phyloP scores from a whole-genome alignment of 2,329 filamentous ascomycete genomes.

The Ascochyta lentis region DNA sequence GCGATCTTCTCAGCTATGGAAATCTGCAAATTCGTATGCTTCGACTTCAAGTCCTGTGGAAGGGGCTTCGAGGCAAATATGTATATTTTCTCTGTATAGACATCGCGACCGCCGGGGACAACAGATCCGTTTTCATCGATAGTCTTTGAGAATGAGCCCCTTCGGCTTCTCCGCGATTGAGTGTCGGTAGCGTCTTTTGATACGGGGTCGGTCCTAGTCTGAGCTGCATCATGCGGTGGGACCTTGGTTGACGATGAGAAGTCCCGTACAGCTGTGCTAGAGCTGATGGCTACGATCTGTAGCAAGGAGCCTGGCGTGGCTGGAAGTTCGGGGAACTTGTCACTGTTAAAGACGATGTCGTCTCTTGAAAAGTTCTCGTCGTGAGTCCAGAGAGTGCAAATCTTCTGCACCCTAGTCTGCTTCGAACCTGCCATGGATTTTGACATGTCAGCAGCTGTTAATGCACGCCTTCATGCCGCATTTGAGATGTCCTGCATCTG shows the following conservation, averaged over 20 bases:
- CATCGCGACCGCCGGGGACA: slow-evolving; percentile 40
- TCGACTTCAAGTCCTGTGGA: slow-evolving; percentile 47
- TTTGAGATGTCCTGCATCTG: not conserved
- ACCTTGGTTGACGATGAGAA: slow-evolving; percentile 50
- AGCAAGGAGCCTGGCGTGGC: slow-evolving; percentile 73
- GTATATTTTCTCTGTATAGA: slow-evolving; percentile 47
- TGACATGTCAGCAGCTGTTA: slow-evolving; percentile 32
- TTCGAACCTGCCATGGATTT: slow-evolving; percentile 35
- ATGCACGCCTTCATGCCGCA: slow-evolving; percentile 17
- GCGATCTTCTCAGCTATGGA: slow-evolving; percentile 78
- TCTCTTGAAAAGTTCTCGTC: slow-evolving; percentile 80
- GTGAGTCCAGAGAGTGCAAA: slow-evolving; percentile 63
- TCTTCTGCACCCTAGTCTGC: slow-evolving; percentile 45
- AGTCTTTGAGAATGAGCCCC: slow-evolving; percentile 40
- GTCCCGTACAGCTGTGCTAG: slow-evolving; percentile 56
- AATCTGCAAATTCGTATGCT: slow-evolving; percentile 54
- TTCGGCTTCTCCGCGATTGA: slow-evolving; percentile 32
- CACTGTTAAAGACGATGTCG: slow-evolving; percentile 79
- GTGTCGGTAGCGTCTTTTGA: slow-evolving; percentile 24
- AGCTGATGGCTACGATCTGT: slow-evolving; percentile 70
- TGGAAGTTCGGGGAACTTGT: slow-evolving; percentile 68
- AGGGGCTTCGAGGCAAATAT: slow-evolving; percentile 48
- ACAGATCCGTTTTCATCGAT: slow-evolving; percentile 49
- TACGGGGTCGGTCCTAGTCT: slow-evolving; percentile 34
- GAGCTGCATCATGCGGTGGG: slow-evolving; percentile 33